These are phyloP conservation scores for Trichophaea hybrida DNA, from an alignment of 2,329 filamentous ascomycete genomes.

Conservation along the genomic window DNA sequence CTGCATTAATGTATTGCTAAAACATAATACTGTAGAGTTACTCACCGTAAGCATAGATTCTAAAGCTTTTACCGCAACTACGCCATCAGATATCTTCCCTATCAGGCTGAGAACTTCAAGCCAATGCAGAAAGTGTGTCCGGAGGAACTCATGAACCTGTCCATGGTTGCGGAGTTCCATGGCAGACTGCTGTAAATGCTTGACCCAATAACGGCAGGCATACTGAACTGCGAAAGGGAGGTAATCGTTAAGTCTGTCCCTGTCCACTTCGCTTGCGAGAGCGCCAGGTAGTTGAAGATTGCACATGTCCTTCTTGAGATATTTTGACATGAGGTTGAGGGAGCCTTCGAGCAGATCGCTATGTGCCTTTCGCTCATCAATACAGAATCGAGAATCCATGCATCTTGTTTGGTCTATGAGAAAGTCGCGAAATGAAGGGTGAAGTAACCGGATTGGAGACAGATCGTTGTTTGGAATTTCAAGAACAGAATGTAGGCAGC, in stretches of 20 bases:
- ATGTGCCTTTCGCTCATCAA: constrained; percentile 20
- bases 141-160: constrained; percentile 11
- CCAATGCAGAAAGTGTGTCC: constrained; percentile 21
- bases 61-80: background rate
- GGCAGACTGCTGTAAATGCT: constrained; percentile 17
- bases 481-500: constrained; percentile 25
- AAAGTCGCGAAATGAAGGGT: constrained; percentile 28
- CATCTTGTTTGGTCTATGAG: constrained; percentile 26
- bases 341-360: constrained; percentile 14
- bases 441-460: constrained; percentile 21
- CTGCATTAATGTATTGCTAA: background rate
- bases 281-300: constrained; percentile 14
- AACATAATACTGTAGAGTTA: background rate
- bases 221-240: constrained; percentile 22
- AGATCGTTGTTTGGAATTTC: constrained; percentile 14
- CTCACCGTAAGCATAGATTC: background rate
- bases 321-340: constrained; percentile 10
- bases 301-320: constrained; percentile 23
- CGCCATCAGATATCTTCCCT: background rate
- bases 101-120: constrained; percentile 22
- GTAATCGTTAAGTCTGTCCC: constrained; percentile 5
- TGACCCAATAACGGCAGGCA: too few relatives aligned
- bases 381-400: constrained; percentile 14
- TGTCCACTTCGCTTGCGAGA: constrained; percentile 5
- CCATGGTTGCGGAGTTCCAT: background rate